These are phyloP conservation scores for Sungouiella blattae DNA, from an alignment of 805 yeast species.

Conservation along the genomic window DNA sequence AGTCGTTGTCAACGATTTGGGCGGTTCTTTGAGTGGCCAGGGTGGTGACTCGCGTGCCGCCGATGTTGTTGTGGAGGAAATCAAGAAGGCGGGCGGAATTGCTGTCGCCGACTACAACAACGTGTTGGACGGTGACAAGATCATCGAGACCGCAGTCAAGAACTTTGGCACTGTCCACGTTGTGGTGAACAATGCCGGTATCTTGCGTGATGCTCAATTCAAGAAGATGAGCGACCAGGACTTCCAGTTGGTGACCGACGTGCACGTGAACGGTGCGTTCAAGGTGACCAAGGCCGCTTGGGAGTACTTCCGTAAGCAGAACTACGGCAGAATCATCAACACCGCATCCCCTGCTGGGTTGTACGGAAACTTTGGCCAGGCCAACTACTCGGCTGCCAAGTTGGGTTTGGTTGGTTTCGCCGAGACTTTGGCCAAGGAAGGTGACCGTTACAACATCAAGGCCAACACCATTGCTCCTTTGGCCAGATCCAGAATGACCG, in stretches of 20 bases:
- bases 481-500: constrained; percentile 96
- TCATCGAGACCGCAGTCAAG: constrained; percentile 80
- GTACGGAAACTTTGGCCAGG: constrained; percentile 95
- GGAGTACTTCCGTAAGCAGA: constrained; percentile 82
- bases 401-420: constrained; percentile 86
- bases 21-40: constrained; percentile 75
- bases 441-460: constrained; percentile 74
- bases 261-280: constrained; percentile 88
- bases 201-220: constrained; percentile 81
- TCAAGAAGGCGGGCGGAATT: constrained; percentile 66
- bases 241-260: constrained; percentile 75
- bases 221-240: constrained; percentile 81
- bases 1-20: constrained; percentile 92
- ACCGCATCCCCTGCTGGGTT: constrained; percentile 98
- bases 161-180: constrained; percentile 86
- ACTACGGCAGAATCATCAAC: constrained; percentile 83
- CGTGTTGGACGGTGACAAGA: constrained; percentile 78
- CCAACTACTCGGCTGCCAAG: constrained; percentile 93
- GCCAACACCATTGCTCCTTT: constrained; percentile 91
- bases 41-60: constrained; percentile 75
- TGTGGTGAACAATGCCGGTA: constrained; percentile 92
- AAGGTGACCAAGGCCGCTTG: constrained; percentile 85
- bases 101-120: constrained; percentile 96
- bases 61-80: constrained; percentile 84
- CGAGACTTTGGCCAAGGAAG: constrained; percentile 94